Evolutionary conservation across 176 grass and related monocot genomes (phyloP).

Genomic region (Pontederia crassipes): DNA sequence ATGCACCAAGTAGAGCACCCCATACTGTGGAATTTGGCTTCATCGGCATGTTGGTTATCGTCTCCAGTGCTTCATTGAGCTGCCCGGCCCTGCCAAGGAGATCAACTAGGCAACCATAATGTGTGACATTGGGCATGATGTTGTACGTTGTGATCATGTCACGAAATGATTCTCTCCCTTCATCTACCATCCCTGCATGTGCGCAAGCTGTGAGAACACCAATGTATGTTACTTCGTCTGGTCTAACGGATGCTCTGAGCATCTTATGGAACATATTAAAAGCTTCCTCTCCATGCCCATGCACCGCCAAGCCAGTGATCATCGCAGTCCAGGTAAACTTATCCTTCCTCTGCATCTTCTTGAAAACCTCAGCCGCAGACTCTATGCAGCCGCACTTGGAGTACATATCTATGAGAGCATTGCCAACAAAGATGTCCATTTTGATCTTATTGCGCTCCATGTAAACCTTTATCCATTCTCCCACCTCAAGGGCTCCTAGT

Average conservation of each 20-base stretch:
- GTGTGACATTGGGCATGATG: slow-evolving; percentile 50
- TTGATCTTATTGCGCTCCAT: slow-evolving; percentile 51
- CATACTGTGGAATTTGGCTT: slow-evolving; percentile 48
- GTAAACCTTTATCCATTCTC: slow-evolving; percentile 66
- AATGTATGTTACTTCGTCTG: slow-evolving; percentile 59
- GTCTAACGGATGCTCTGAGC: slow-evolving; percentile 36
- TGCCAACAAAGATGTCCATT: slow-evolving; percentile 44
- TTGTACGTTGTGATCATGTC: slow-evolving; percentile 39
- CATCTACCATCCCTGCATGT: slow-evolving; percentile 52
- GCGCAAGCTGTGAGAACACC: slow-evolving; percentile 70
- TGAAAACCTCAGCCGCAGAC: slow-evolving; percentile 47
- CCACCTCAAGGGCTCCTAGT: slow-evolving; percentile 68
- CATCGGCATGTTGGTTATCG: slow-evolving; percentile 69
- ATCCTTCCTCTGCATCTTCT: slow-evolving; percentile 49
- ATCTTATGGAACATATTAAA: slow-evolving; percentile 57
- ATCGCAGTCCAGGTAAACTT: slow-evolving; percentile 53
- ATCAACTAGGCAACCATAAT: slow-evolving; percentile 79
- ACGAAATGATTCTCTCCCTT: slow-evolving; percentile 54
- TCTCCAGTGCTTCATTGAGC: slow-evolving; percentile 53
- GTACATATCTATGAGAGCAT: slow-evolving; percentile 83
- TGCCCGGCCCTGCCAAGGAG: slow-evolving; percentile 58
- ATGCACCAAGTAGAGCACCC: slow-evolving; percentile 58
- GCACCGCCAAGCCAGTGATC: slow-evolving; percentile 67
- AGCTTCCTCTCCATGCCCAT: slow-evolving; percentile 46
- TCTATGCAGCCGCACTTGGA: slow-evolving; percentile 54